Conservation (phyloP, 2,329 filamentous ascomycete genomes). For the Fusarium bulbicola region DNA sequence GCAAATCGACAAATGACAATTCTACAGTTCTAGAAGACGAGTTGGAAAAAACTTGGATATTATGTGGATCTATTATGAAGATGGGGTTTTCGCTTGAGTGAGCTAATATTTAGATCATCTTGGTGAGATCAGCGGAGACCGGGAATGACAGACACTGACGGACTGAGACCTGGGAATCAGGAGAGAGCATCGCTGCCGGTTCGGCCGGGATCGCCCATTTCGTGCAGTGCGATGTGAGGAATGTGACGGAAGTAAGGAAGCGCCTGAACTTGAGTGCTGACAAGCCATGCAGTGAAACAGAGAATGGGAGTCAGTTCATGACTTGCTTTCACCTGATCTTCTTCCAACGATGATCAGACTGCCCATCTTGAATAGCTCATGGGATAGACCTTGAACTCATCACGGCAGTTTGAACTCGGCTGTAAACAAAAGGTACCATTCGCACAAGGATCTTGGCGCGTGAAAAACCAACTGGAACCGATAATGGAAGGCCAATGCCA, state of each 20-base stretch:
- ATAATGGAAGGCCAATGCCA: constrained; percentile 2
- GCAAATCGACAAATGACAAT: neutral
- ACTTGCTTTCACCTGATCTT: neutral
- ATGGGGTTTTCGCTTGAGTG: constrained; percentile 7
- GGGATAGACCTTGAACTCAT: neutral
- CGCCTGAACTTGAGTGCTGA: neutral
- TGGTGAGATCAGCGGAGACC: constrained; percentile 15
- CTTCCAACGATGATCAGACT: neutral
- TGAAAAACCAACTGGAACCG: constrained; percentile 1
- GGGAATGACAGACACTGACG: neutral
- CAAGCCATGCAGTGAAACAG: constrained; percentile 15
- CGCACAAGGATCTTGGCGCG: neutral
- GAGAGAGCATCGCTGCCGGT: constrained; percentile 6
- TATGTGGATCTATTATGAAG: constrained; percentile 26
- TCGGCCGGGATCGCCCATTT: constrained; percentile 28
- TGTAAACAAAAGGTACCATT: neutral
- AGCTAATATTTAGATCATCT: constrained; percentile 16
- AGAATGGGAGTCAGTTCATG: neutral
- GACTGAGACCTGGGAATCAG: neutral
- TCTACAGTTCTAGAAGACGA: neutral
- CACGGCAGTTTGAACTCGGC: neutral
- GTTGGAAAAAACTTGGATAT: constrained; percentile 24
- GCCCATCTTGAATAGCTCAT: neutral
- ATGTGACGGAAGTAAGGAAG: constrained; percentile 24
- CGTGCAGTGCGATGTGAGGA: constrained; percentile 17